These are phyloP conservation scores for Didymella sp. DNA, from an alignment of 2,329 filamentous ascomycete genomes.

Conservation along the genomic window DNA sequence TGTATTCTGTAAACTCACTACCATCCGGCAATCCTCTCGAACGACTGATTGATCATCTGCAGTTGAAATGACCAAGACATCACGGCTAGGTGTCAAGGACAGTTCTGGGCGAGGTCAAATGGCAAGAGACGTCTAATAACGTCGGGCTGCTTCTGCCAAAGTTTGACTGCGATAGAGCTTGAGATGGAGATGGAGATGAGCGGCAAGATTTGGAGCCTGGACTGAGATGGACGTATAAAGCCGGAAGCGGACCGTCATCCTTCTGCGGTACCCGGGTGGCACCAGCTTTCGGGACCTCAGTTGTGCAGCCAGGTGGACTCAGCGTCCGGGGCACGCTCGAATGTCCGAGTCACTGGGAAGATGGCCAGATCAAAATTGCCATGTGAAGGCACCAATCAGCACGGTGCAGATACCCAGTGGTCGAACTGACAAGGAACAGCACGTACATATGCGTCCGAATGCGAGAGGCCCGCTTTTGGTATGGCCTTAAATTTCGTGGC, in stretches of 20 bases:
- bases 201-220: background rate
- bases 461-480: slow-evolving; percentile 4
- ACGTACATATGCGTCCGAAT: slow-evolving; percentile 7
- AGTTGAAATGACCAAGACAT: slow-evolving; percentile 45
- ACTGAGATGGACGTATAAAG: slow-evolving; percentile 29
- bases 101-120: background rate
- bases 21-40: slow-evolving; percentile 43
- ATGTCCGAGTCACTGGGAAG: slow-evolving; percentile 16
- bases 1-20: slow-evolving; percentile 31
- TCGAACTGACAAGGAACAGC: slow-evolving; percentile 17
- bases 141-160: background rate
- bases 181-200: slow-evolving; percentile 1
- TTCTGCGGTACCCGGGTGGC: slow-evolving; percentile 29
- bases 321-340: slow-evolving; percentile 25
- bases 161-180: background rate
- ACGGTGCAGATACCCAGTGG: slow-evolving; percentile 3
- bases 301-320: slow-evolving; percentile 31
- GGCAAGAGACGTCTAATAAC: background rate
- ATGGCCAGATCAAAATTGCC: slow-evolving; percentile 21
- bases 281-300: slow-evolving; percentile 23
- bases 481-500: slow-evolving; percentile 11
- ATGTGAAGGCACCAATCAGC: slow-evolving; percentile 14
- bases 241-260: slow-evolving; percentile 19
- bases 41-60: slow-evolving; percentile 43
- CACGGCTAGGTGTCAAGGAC: background rate